These are phyloP conservation scores for Kluyveromyces dobzhanskii DNA, from an alignment of 805 yeast genomes.

Conservation along the genomic window DNA sequence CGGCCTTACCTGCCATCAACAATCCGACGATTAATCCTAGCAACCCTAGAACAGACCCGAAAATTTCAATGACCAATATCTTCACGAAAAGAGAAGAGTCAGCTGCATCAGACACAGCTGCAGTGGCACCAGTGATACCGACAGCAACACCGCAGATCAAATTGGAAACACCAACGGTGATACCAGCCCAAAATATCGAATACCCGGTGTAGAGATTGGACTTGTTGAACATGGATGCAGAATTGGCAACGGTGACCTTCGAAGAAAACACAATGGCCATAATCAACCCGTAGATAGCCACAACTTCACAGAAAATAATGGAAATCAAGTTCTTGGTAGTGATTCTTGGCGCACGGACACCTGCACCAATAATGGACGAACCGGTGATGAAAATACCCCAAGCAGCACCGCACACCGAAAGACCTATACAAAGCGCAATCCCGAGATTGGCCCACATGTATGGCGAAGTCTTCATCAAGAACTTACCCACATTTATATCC, in stretches of 20 bases:
- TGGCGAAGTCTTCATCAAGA: constrained; percentile 79
- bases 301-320: constrained; percentile 98
- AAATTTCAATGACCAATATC: constrained; percentile 93
- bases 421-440: constrained; percentile 82
- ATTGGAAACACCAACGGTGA: constrained; percentile 90
- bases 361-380: constrained; percentile 90
- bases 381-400: constrained; percentile 99
- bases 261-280: constrained; percentile 96
- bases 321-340: constrained; percentile 95
- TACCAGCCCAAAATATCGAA: constrained; percentile 95
- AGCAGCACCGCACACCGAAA: constrained; percentile 95
- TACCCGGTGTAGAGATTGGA: constrained; percentile 91
- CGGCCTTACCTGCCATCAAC: constrained; percentile 93
- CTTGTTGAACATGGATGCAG: constrained; percentile 58
- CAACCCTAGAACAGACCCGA: constrained; percentile 91
- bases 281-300: constrained; percentile 94
- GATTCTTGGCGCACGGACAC: constrained; percentile 95
- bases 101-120: constrained; percentile 96
- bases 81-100: constrained; percentile 92
- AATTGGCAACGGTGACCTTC: constrained; percentile 62
- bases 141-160: constrained; percentile 95
- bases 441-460: constrained; percentile 96
- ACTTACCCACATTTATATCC: constrained; percentile 83
- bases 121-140: constrained; percentile 97
- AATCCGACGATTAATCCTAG: constrained; percentile 95